phyloP scores from a whole-genome alignment of 441 rosid species.

The Kokia cookei region DNA sequence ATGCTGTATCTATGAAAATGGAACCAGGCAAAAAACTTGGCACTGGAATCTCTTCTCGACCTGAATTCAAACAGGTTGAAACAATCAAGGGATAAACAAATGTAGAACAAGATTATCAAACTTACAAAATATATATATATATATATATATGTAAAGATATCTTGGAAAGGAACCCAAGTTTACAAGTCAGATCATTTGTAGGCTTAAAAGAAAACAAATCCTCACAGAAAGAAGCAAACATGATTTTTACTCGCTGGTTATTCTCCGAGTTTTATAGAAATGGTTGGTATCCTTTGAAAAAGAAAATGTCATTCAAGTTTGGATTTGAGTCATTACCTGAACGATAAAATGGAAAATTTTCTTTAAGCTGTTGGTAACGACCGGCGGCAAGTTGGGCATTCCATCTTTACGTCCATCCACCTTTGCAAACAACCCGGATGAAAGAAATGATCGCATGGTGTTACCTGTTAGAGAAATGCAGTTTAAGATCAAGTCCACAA shows the following conservation, averaged over 20 bases:
- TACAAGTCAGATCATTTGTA: background rate
- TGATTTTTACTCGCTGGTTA: no score
- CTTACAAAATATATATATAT: no score
- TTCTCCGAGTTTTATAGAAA: no score
- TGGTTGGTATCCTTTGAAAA: no score
- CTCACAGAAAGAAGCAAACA: background rate
- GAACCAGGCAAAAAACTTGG: slow-evolving; percentile 18
- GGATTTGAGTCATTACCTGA: slow-evolving; percentile 25
- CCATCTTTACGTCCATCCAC: slow-evolving; percentile 99
- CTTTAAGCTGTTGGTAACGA: slow-evolving; percentile 78
- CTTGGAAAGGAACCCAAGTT: background rate
- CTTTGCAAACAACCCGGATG: slow-evolving; percentile 92
- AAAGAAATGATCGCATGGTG: slow-evolving; percentile 95
- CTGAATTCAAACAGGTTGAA: slow-evolving; percentile 14
- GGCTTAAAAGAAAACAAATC: background rate
- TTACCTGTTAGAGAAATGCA: slow-evolving; percentile 48
- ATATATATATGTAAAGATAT: background rate
- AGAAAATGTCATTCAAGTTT: background rate
- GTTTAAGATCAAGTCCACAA: background rate
- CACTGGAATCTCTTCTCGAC: slow-evolving; percentile 12
- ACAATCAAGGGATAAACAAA: background rate
- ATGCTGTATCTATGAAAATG: slow-evolving; percentile 14
- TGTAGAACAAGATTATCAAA: background rate
- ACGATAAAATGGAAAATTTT: slow-evolving; percentile 15
- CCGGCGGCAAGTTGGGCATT: slow-evolving; percentile 97